A percentile compares a stretch with the other conserved stretches of the same genome.
phyloP scores from a whole-genome alignment of 2,329 filamentous ascomycete genomes.

The Byssoonygena ceratinophila region DNA sequence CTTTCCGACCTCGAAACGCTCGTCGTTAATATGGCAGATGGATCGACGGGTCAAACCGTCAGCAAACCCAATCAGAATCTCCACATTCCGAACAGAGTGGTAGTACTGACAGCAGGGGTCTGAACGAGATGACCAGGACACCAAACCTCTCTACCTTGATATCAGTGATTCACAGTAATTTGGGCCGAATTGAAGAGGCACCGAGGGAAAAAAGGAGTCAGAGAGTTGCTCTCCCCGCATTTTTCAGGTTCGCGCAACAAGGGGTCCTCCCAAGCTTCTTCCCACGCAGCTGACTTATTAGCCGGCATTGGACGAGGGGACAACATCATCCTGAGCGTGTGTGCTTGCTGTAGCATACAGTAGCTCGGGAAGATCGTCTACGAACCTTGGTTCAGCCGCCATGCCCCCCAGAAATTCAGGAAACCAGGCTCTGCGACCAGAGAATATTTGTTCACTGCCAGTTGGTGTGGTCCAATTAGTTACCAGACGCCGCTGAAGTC shows the following conservation, averaged over 20 bases:
- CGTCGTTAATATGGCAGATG: neutral
- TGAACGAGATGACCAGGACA: neutral
- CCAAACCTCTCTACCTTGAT: neutral
- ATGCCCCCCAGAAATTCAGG: neutral
- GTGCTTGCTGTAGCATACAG: neutral
- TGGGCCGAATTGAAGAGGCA: neutral
- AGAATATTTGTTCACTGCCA: too few relatives aligned
- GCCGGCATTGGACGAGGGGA: neutral
- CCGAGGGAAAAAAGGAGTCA: neutral
- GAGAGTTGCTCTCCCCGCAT: neutral
- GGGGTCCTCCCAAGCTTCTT: neutral
- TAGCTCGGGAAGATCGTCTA: neutral
- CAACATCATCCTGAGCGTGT: neutral
- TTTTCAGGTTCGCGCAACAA: neutral
- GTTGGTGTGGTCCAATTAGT: neutral
- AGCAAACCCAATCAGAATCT: neutral
- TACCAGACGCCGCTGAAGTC: neutral
- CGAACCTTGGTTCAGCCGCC: slow-evolving; percentile 1
- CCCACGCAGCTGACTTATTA: neutral
- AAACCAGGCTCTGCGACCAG: too few relatives aligned
- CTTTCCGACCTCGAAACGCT: neutral
- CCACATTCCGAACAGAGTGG: slow-evolving; percentile 2
- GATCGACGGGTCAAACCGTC: slow-evolving; percentile 2
- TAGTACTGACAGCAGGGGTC: slow-evolving; percentile 4
- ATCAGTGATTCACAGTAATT: neutral